Evolutionary conservation across 75 land plant species (phyloP).

Genomic region (Chamaecyparis obtusa): DNA sequence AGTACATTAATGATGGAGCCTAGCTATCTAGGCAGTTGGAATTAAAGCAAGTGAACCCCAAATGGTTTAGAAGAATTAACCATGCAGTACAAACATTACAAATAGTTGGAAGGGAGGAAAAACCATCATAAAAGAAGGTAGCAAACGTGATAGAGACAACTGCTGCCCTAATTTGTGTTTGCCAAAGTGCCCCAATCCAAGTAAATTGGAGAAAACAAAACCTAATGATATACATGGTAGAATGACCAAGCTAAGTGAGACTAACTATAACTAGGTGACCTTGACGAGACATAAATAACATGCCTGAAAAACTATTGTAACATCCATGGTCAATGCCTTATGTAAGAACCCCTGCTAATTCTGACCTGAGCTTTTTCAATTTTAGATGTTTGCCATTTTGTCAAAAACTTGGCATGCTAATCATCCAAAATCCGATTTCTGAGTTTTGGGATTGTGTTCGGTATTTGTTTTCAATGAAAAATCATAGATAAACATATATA

Average conservation of each 20-base stretch:
- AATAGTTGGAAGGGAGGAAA: not conserved
- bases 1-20: not conserved
- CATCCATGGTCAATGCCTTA: no score
- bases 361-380: no score
- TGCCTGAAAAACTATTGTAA: not conserved
- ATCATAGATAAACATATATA: no score
- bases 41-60: not conserved
- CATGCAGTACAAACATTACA: not conserved
- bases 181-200: no score
- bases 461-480: no score
- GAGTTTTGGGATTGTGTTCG: no score
- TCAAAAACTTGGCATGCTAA: no score
- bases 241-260: not conserved
- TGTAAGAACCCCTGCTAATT: no score
- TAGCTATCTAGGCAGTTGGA: not conserved
- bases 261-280: not conserved
- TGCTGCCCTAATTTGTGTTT: not conserved
- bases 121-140: not conserved
- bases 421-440: no score
- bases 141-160: not conserved
- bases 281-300: not conserved
- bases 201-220: not conserved
- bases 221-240: not conserved
- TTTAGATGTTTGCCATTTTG: no score
- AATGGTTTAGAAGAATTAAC: not conserved